phyloP scores from a whole-genome alignment of 192 early-diverging fungal genomes.

The Coemansia sp. region DNA sequence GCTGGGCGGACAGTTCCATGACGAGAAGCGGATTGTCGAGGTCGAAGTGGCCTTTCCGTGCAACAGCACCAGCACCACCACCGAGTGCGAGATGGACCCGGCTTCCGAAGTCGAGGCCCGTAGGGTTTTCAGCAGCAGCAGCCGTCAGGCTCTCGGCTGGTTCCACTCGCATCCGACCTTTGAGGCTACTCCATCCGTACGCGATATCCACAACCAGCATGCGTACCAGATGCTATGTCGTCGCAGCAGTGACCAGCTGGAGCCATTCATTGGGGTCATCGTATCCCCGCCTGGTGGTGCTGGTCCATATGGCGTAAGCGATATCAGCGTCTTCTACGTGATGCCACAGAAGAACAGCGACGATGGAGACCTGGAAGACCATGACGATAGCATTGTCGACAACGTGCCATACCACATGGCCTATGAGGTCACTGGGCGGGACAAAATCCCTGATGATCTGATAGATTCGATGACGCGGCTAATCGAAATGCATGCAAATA shows the following conservation, averaged over 20 bases:
- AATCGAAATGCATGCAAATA: slow-evolving; percentile 60
- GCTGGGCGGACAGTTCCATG: slow-evolving; percentile 75
- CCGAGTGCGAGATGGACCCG: slow-evolving; percentile 95
- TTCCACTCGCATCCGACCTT: slow-evolving; percentile 97
- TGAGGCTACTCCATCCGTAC: slow-evolving; percentile 81
- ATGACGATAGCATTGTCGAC: neutral
- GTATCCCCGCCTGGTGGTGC: slow-evolving; percentile 71
- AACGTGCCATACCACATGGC: slow-evolving; percentile 22
- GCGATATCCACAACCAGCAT: slow-evolving; percentile 89
- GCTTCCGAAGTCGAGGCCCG: slow-evolving; percentile 81
- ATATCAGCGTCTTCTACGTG: slow-evolving; percentile 24
- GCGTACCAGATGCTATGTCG: slow-evolving; percentile 82
- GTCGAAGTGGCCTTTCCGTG: slow-evolving; percentile 80
- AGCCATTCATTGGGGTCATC: slow-evolving; percentile 91
- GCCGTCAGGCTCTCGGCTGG: slow-evolving; percentile 82
- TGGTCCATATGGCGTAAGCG: slow-evolving; percentile 52
- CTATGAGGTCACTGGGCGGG: slow-evolving; percentile 49
- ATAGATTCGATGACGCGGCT: slow-evolving; percentile 58
- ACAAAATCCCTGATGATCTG: slow-evolving; percentile 52
- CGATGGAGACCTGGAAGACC: slow-evolving; percentile 7
- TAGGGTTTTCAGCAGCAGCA: slow-evolving; percentile 63
- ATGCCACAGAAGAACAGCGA: slow-evolving; percentile 1
- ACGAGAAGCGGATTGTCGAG: slow-evolving; percentile 49
- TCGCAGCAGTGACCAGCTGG: slow-evolving; percentile 57
- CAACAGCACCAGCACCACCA: slow-evolving; percentile 72